Evolutionary conservation across 2,329 filamentous ascomycete species (phyloP), one percentile per base, ranked within the genome.

Genomic region (Pseudopyricularia cyperi): DNA sequence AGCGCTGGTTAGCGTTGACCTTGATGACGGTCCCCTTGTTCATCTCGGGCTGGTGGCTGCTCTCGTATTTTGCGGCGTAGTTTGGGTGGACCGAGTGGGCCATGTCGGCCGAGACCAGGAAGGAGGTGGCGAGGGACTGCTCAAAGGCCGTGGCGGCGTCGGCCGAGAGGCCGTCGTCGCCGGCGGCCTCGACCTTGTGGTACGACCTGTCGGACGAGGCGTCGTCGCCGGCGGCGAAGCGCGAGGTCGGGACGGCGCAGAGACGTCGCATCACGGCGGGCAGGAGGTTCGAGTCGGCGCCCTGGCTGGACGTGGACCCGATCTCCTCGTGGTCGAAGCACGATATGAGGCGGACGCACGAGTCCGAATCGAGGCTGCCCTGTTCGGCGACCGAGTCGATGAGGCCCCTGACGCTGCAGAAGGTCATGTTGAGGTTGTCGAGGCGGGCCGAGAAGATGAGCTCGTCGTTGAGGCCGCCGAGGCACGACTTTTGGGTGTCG

Each of bases 271-370:
- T 78, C 47, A 97, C 83, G 24, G 88, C 80, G 2, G 93, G 91
- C 17, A 98, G 77, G 53, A 95, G 77, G 68, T 95, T 95, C 4
- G 89, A 95, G 69, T 94, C 83, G 17, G 93, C 93, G 55, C 93
- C 93, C 63, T 98, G 93, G 5, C 91, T 90, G 3, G 89, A 95
- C 53, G 80, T 83, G 55, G 88, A 95, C 52, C 93, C 93, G 62
- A 98, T 93, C 66, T 98, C 93, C 68, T 98, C 93, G 70, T 98
- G 90, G 65, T 98, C 93, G 66, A 98, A 98, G 68, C 91, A 87
- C 34, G 89, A 85, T 58, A 94, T 85, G n/a, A 98, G 74, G 46
- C 93, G 88, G 62, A 97, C 96, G 17, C 80, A 84, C 3, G 79
- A 22, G 54, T 59, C 58, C 46, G 56, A 73, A 62, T 96, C 91